Conservation (phyloP, 192 early-diverging fungal genomes). For the Backusella tuberculispora region DNA sequence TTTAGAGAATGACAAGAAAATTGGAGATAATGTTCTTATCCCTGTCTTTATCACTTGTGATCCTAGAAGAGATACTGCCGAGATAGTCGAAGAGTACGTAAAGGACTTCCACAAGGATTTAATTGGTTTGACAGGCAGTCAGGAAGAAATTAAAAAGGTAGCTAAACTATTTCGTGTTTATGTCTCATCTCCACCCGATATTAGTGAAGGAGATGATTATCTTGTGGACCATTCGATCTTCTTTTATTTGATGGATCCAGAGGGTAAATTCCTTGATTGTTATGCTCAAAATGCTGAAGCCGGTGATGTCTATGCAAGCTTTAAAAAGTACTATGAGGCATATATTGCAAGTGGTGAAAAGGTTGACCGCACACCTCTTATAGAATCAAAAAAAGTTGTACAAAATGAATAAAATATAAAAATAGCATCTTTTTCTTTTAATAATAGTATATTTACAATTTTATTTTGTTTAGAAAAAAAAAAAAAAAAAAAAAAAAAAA, state of each 20-base stretch:
- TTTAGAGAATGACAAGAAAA: slow-evolving; percentile 9
- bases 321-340: slow-evolving; percentile 49
- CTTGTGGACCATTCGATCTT: slow-evolving; percentile 98
- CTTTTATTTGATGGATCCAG: slow-evolving; percentile 93
- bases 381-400: background rate
- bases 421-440: background rate
- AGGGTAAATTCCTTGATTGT: slow-evolving; percentile 87
- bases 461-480: background rate
- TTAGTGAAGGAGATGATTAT: slow-evolving; percentile 82
- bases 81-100: slow-evolving; percentile 76
- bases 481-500: background rate
- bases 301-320: slow-evolving; percentile 61
- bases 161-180: slow-evolving; percentile 95
- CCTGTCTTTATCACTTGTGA: slow-evolving; percentile 97
- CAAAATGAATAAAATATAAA: background rate
- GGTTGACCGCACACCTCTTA: background rate
- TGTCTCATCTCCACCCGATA: slow-evolving; percentile 86
- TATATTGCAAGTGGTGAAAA: slow-evolving; percentile 47
- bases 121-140: slow-evolving; percentile 90
- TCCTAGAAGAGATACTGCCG: slow-evolving; percentile 89
- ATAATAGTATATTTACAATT: background rate
- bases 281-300: slow-evolving; percentile 81
- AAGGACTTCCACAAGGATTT: slow-evolving; percentile 92
- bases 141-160: slow-evolving; percentile 78
- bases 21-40: slow-evolving; percentile 54